These are phyloP conservation scores for Emericellopsis terricola DNA, from an alignment of 495 filamentous ascomycete genomes.

Conservation along the genomic window DNA sequence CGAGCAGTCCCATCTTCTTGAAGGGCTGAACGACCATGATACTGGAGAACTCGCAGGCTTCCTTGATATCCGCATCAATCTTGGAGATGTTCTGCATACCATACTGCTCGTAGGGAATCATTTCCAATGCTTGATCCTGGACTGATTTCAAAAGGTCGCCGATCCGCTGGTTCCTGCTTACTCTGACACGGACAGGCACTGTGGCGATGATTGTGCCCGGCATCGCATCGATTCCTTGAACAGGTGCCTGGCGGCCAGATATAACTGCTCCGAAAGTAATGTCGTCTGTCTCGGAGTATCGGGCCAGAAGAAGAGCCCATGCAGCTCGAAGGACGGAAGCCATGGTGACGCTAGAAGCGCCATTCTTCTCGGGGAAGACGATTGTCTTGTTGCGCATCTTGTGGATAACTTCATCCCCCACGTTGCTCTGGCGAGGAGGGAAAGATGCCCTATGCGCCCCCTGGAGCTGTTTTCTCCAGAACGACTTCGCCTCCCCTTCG, in stretches of 20 bases:
- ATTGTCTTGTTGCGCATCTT: conserved; percentile 2
- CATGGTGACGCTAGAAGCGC: conserved; percentile 9
- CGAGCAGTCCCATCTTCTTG: no score
- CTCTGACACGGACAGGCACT: conserved; percentile 26
- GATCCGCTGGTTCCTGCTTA: conserved; percentile 3
- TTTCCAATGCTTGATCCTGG: conserved; percentile 14
- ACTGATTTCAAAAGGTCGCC: conserved; percentile 7
- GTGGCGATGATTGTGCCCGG: conserved; percentile 38
- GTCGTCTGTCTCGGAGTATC: conserved; percentile 18
- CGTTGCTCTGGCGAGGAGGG: no score
- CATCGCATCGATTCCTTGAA: conserved; percentile 27
- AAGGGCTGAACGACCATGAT: no score
- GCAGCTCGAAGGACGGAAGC: no score
- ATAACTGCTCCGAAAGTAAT: conserved; percentile 29
- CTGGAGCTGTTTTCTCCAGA: not conserved
- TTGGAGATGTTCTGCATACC: conserved; percentile 23
- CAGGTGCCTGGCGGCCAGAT: conserved; percentile 25
- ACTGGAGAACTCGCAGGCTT: conserved; percentile 20
- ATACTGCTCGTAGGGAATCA: conserved; percentile 24
- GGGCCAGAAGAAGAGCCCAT: conserved; percentile 15
- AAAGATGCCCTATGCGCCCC: not conserved
- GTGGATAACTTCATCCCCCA: not conserved
- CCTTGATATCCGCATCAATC: conserved; percentile 10
- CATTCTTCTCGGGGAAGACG: not conserved
- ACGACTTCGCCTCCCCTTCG: not conserved